Conservation (phyloP, 2,329 filamentous ascomycete genomes). For the Septoria linicola region DNA sequence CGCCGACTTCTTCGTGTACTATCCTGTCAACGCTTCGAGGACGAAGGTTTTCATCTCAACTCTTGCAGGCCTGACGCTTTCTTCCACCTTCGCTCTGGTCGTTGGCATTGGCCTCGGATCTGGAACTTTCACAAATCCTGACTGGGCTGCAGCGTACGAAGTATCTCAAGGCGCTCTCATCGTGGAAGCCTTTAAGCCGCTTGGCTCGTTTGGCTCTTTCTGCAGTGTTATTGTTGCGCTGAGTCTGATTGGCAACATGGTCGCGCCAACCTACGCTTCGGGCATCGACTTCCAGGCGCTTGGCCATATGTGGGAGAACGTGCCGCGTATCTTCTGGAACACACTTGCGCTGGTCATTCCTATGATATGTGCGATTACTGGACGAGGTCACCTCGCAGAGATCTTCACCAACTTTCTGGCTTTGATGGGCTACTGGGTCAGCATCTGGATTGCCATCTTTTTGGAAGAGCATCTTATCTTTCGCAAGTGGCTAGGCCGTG, state of each 20-base stretch:
- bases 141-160: conserved; percentile 58
- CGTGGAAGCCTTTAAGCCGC: conserved; percentile 59
- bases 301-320: conserved; percentile 55
- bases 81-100: conserved; percentile 61
- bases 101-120: conserved; percentile 63
- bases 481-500: conserved; percentile 45
- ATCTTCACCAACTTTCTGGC: conserved; percentile 70
- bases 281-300: conserved; percentile 69
- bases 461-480: conserved; percentile 65
- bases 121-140: conserved; percentile 52
- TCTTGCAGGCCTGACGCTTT: conserved; percentile 55
- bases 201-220: conserved; percentile 65
- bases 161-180: conserved; percentile 64
- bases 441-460: conserved; percentile 63
- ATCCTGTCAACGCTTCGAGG: conserved; percentile 53
- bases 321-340: conserved; percentile 67
- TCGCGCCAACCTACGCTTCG: conserved; percentile 63
- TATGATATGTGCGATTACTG: conserved; percentile 63
- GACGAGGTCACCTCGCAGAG: conserved; percentile 58
- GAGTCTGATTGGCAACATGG: conserved; percentile 64
- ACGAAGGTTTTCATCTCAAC: conserved; percentile 58
- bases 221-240: conserved; percentile 64
- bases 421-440: conserved; percentile 70
- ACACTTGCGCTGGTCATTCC: conserved; percentile 62
- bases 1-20: conserved; percentile 70